A percentile compares a stretch with the other conserved stretches of the same genome.
Evolutionary conservation across 768 basidiomycete species (phyloP).

Genomic region (Trametes sanguinea): DNA sequence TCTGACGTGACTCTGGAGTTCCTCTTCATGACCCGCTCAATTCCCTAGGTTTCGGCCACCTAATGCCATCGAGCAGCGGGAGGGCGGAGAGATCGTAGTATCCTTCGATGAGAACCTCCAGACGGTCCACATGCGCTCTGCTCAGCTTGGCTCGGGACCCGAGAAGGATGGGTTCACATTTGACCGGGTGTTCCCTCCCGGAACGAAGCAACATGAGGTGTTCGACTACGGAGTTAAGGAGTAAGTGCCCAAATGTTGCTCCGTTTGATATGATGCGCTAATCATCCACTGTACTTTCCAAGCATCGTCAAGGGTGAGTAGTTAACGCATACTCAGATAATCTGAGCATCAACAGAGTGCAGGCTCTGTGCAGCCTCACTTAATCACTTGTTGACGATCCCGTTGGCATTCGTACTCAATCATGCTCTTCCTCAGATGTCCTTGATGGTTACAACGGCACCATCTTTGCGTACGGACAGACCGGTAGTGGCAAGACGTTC

Average conservation of each 20-base stretch:
- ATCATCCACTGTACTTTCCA: not conserved
- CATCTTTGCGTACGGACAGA: constrained; percentile 86
- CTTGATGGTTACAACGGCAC: constrained; percentile 99
- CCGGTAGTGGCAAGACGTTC: constrained; percentile 89
- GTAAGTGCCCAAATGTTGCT: constrained; percentile 65
- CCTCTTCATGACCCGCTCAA: not conserved
- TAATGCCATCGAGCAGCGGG: constrained; percentile 86
- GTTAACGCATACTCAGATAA: not conserved
- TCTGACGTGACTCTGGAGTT: not conserved
- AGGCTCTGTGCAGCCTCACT: no score
- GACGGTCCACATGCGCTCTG: constrained; percentile 77
- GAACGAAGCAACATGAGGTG: constrained; percentile 87
- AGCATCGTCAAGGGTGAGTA: constrained; percentile 1
- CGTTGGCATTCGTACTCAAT: not conserved
- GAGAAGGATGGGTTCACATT: constrained; percentile 99
- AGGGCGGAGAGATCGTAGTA: constrained; percentile 89
- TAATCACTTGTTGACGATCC: not conserved
- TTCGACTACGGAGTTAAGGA: constrained; percentile 99
- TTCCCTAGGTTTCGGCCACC: constrained; percentile 84
- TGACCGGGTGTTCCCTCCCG: constrained; percentile 94
- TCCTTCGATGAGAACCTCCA: constrained; percentile 85
- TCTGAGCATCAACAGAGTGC: no score
- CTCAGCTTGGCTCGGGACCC: constrained; percentile 71
- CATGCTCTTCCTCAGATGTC: constrained; percentile 65
- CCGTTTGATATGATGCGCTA: constrained; percentile 72